Percentiles rank a stretch among this genome's conserved stretches.
Evolutionary conservation across 2,329 filamentous ascomycete species (phyloP).

Genomic region (Cladosporium colombiae): DNA sequence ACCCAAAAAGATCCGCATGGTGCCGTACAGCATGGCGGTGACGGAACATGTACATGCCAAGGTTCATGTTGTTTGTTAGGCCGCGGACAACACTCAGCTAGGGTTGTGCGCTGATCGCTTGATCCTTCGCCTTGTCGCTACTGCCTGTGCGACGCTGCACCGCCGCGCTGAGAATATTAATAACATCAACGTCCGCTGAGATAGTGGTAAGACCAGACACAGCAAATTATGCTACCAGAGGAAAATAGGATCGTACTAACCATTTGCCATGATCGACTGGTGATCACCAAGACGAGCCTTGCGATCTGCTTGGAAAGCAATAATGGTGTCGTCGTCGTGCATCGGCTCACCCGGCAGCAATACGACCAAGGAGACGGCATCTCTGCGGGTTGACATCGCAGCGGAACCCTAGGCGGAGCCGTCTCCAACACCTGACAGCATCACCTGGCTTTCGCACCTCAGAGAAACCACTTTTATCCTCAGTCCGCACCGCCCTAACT

Average conservation of each 20-base stretch:
- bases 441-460: neutral
- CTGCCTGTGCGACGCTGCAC: neutral
- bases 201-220: neutral
- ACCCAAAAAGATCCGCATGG: neutral
- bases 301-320: neutral
- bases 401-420: neutral
- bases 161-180: neutral
- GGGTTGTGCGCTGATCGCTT: neutral
- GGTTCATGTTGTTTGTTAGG: neutral
- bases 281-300: neutral
- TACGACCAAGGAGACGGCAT: neutral
- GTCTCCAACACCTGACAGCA: neutral
- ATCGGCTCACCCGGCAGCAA: neutral
- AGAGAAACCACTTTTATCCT: neutral
- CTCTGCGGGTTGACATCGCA: neutral
- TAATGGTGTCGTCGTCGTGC: neutral
- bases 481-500: neutral
- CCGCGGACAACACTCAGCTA: neutral
- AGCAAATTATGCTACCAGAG: neutral
- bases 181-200: neutral
- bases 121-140: conserved; percentile 2
- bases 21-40: neutral
- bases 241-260: neutral
- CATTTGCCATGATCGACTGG: neutral
- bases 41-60: neutral